These are phyloP conservation scores for Alternaria gansuensis DNA, from an alignment of 2,329 filamentous ascomycete genomes.

Conservation along the genomic window DNA sequence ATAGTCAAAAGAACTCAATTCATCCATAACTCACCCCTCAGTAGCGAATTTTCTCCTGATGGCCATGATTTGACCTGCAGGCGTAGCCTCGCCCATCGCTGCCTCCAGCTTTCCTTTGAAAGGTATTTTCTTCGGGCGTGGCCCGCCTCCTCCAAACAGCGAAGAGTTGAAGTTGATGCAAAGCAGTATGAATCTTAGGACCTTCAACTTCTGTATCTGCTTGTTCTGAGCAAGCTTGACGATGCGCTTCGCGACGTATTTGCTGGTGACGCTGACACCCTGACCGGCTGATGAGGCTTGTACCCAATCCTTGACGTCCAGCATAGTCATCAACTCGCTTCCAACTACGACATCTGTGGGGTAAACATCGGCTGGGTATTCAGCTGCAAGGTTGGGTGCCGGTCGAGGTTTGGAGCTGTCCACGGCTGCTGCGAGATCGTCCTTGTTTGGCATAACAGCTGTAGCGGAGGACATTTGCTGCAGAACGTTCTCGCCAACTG, in stretches of 20 bases:
- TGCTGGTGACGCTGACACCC: slow-evolving; percentile 65
- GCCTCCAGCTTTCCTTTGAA: slow-evolving; percentile 72
- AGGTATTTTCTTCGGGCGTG: slow-evolving; percentile 61
- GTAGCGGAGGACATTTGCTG: slow-evolving; percentile 69
- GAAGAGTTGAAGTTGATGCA: slow-evolving; percentile 60
- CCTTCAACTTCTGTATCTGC: slow-evolving; percentile 59
- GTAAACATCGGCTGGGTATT: slow-evolving; percentile 77
- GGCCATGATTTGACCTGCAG: slow-evolving; percentile 37
- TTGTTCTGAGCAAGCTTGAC: slow-evolving; percentile 64
- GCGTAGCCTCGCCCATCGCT: slow-evolving; percentile 59
- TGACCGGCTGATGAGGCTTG: slow-evolving; percentile 69
- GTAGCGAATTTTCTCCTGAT: slow-evolving; percentile 69
- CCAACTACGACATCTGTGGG: slow-evolving; percentile 72
- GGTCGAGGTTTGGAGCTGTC: slow-evolving; percentile 78
- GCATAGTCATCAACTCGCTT: slow-evolving; percentile 69
- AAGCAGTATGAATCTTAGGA: slow-evolving; percentile 59
- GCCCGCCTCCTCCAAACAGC: slow-evolving; percentile 45
- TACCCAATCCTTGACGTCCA: slow-evolving; percentile 79
- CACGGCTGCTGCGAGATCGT: slow-evolving; percentile 70
- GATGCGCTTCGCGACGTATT: slow-evolving; percentile 72
- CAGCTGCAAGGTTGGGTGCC: slow-evolving; percentile 71
- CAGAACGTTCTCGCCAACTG: slow-evolving; percentile 61
- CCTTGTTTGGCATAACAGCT: slow-evolving; percentile 71
- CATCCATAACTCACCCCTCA: slow-evolving; percentile 34
- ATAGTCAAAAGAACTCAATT: no score